Conservation (phyloP, 441 rosid genomes). For the Croton laevigatus region DNA sequence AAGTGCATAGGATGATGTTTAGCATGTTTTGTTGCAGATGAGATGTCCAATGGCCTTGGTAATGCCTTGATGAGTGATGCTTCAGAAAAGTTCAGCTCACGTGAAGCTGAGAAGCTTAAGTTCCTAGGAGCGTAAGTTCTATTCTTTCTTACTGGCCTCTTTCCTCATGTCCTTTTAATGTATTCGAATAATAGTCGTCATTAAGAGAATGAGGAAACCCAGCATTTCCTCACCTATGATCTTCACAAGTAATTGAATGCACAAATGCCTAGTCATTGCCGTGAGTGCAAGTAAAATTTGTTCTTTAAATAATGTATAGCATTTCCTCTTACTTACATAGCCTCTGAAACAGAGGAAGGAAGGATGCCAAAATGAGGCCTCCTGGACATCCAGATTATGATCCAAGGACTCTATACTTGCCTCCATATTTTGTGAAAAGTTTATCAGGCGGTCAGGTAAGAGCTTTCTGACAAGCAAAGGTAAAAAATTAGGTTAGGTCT, state of each 20-base stretch:
- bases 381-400: conserved; percentile 82
- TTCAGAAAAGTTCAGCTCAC: conserved; percentile 63
- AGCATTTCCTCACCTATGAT: background rate
- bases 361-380: conserved; percentile 66
- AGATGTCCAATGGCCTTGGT: conserved; percentile 36
- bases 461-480: conserved; percentile 13
- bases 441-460: conserved; percentile 90
- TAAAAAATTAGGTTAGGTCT: background rate
- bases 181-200: background rate
- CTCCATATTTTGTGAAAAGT: conserved; percentile 72
- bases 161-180: background rate
- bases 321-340: conserved; percentile 17
- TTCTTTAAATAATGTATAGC: background rate
- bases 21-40: conserved; percentile 40
- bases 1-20: background rate
- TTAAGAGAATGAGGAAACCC: background rate
- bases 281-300: background rate
- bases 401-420: conserved; percentile 83
- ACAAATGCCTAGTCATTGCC: background rate
- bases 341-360: conserved; percentile 48
- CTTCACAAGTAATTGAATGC: background rate
- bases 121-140: conserved; percentile 81
- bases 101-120: conserved; percentile 73
- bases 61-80: conserved; percentile 48
- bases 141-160: conserved; percentile 14